These are phyloP conservation scores for Boeremia lycopersici DNA, from an alignment of 2,329 filamentous ascomycete genomes.

Conservation along the genomic window DNA sequence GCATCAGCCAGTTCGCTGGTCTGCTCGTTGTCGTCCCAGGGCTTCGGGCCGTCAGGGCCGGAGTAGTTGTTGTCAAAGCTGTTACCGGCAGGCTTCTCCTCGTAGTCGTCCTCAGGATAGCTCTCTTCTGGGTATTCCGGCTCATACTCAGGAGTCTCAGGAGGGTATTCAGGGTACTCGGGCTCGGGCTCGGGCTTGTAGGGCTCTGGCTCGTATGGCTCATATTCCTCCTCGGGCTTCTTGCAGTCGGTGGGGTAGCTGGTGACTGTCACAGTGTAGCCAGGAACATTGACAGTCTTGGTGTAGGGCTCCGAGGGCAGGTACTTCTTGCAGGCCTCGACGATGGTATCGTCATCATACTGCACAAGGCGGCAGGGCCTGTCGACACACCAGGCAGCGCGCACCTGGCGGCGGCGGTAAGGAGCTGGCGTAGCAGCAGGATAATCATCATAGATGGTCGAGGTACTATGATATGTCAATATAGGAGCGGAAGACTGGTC, in stretches of 20 bases:
- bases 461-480: neutral
- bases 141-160: neutral
- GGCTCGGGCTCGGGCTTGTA: neutral
- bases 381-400: constrained; percentile 17
- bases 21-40: constrained; percentile 9
- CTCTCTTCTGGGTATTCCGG: neutral
- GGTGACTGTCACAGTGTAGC: constrained; percentile 5
- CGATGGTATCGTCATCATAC: constrained; percentile 14
- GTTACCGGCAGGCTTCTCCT: neutral
- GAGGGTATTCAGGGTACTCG: neutral
- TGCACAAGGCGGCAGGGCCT: constrained; percentile 22
- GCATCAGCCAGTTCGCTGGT: constrained; percentile 10
- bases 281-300: constrained; percentile 2
- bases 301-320: neutral
- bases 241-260: constrained; percentile 15
- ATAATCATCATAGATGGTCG: constrained; percentile 7
- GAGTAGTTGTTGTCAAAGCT: constrained; percentile 13
- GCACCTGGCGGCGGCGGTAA: constrained; percentile 4
- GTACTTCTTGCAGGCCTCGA: constrained; percentile 20
- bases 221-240: constrained; percentile 2
- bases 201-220: neutral
- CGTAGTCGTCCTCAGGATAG: neutral
- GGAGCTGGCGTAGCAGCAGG: constrained; percentile 6
- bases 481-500: too few relatives aligned
- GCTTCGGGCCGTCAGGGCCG: constrained; percentile 6